Evolutionary conservation across 305 asterid species (phyloP), one percentile per base, ranked within the genome.

Genomic region (Fraxinus floribunda): DNA sequence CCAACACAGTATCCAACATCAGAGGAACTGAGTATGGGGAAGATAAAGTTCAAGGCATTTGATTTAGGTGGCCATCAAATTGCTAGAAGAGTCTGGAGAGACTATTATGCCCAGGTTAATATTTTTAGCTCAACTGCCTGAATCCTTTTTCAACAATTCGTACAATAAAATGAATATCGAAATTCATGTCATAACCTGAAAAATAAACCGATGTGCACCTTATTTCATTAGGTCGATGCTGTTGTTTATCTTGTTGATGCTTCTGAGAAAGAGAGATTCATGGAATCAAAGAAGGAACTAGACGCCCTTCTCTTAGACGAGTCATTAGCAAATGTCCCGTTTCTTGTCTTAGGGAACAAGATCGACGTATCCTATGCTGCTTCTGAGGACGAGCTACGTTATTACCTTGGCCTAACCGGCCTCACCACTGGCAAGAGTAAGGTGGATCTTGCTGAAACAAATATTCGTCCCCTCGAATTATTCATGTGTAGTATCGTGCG

Each of bases 401-500:
- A 84, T 36, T 81, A 85, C 91, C 29, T 89, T 73, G 92, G 91
- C 70, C 78, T 87, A 10, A 86, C 86, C 0, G 89, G 90, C 30
- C 76, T 88, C 77, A 90, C 91, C 30, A 89, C 92, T 0, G 92
- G 90, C 9, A 90, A 90, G 80, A 89, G 89, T 24, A 86, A 83
- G 11, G 86, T 73, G 29, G 77, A 79, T 82, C 79, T 82, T 2
- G 35, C 81, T 15, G 85, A 38, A 38, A 26, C 84, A 5, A 79
- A 82, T 78, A 77, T 85, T 79, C 89, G 91, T 3, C 90, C 89
- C 3, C 30, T 90, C 0, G 90, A 90, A 86, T 88, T 90, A 39
- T 89, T 90, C 86, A 88, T 89, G 92, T 90, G 93, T 78, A 89
- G 93, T 88, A 86, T 90, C 36, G 91, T 90, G 49, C 88, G 90